Conservation (phyloP, 2,329 filamentous ascomycete genomes). For the Epicoccum nigrum region DNA sequence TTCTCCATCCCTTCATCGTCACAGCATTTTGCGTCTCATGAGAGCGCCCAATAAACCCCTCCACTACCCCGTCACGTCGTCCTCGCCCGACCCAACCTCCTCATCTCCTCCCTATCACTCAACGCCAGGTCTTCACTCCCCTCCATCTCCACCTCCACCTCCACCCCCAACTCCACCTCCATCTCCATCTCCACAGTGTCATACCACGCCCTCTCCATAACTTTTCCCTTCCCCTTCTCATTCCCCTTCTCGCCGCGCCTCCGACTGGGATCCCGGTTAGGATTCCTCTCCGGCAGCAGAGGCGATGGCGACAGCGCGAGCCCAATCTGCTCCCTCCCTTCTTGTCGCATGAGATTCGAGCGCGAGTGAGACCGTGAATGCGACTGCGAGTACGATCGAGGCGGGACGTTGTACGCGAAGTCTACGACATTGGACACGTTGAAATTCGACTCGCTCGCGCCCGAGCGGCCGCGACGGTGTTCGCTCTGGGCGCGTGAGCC, state of each 20-base stretch:
- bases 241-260: not conserved
- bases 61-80: conserved; percentile 1
- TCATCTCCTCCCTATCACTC: not conserved
- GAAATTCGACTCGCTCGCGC: not conserved
- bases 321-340: not conserved
- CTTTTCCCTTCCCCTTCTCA: not conserved
- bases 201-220: too few relatives aligned
- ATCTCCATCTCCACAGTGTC: too few relatives aligned
- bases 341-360: too few relatives aligned
- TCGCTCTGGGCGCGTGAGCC: not conserved
- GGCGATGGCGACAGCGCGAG: conserved; percentile 1
- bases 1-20: too few relatives aligned
- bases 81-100: not conserved
- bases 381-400: not conserved
- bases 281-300: too few relatives aligned
- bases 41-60: too few relatives aligned
- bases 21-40: too few relatives aligned
- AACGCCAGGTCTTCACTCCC: not conserved
- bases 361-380: not conserved
- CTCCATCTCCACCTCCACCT: too few relatives aligned
- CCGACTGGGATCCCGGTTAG: not conserved
- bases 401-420: not conserved
- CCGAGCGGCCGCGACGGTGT: not conserved
- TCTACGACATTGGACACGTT: not conserved
- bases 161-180: too few relatives aligned